Evolutionary conservation across 352 stramenopile genomes (phyloP).

Genomic region (Phytophthora ramorum): DNA sequence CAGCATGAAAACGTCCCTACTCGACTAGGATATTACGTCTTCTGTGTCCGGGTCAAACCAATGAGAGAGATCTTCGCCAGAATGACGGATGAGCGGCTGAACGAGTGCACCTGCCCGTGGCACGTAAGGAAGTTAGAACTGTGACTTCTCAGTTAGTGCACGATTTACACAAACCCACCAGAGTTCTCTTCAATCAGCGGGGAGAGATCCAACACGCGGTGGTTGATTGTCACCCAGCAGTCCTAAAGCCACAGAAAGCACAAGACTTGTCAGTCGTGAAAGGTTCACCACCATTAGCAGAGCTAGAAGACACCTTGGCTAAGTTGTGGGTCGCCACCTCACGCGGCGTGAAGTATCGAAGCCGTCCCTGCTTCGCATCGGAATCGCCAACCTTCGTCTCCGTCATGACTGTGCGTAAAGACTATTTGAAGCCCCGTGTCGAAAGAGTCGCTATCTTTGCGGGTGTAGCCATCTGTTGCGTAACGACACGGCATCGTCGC

Average conservation of each 20-base stretch:
- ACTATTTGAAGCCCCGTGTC: conserved; percentile 7
- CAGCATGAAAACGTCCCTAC: background rate
- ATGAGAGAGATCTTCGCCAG: conserved; percentile 91
- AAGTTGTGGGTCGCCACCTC: conserved; percentile 89
- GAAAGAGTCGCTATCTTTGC: conserved; percentile 16
- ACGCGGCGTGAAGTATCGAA: conserved; percentile 72
- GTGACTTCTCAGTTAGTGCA: too few species aligned
- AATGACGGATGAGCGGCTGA: conserved; percentile 82
- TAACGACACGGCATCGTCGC: background rate
- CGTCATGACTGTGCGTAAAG: conserved; percentile 12
- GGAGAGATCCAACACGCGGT: conserved; percentile 88
- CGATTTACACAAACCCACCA: too few species aligned
- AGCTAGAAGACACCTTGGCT: conserved; percentile 51
- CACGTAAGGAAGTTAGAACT: background rate
- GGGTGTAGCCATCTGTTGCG: background rate
- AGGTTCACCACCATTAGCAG: background rate
- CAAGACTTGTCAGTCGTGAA: background rate
- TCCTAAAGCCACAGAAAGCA: conserved; percentile 45
- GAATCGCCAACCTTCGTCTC: conserved; percentile 9
- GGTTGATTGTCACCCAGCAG: conserved; percentile 79
- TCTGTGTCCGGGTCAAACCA: conserved; percentile 89
- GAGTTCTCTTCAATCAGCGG: conserved; percentile 70
- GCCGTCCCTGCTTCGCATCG: conserved; percentile 17
- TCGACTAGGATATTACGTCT: conserved; percentile 47
- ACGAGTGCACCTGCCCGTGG: conserved; percentile 76